Base-by-base conservation (phyloP, 352 stramenopile species). In the Pythium graminicola region DNA sequence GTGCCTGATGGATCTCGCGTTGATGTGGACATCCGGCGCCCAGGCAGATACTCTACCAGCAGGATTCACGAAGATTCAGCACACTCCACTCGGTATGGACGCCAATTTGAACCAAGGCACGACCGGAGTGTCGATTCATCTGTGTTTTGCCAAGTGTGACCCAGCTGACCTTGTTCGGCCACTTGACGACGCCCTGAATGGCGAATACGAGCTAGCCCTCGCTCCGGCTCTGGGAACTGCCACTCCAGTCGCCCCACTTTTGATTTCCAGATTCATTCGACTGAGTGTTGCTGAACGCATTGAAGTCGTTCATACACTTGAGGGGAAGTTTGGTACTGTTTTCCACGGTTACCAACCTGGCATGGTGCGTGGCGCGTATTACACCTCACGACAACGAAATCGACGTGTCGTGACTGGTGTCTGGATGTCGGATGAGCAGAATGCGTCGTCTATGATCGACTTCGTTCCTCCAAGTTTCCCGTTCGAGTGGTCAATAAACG, bases 1-100 rank as follows among this genome's bases (percentile, higher is more conserved):
- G 47, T 73, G 69, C 28, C 52, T 92, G 29, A 86, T 91, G 72
- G 78, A 91, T 49, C 40, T 93, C 16, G 54, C 71, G 11, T 65
- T 89, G 13, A 83, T 91, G 71, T 90, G 80, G 77, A 86, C 82
- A 14, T 88, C 80, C 4, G 78, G 79, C 0, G 54, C 64, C 0
- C 67, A 85, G 52, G 65, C 67, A 1, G 81, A 93, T 36, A 57
- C 73, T 7, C 48, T 92, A 16, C 81, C 84, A 1, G 49, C 44
- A 1, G 79, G 81, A 9, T 95, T 89, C 52, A 87, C 72, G 9
- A 95, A 95, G 50, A 79, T 95, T 29, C 73, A 85, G 48, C 81
- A 95, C 38, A 95, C 84, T 2, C 84, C 84, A 35, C 64, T 95
- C 0, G 84, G 84, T 7, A 93, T 95, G 81, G 81, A 92, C 26